A percentile compares a stretch with the other conserved stretches of the same genome.
These are phyloP conservation scores for Tuber indicum DNA, from an alignment of 495 filamentous ascomycete species.

Conservation along the genomic window DNA sequence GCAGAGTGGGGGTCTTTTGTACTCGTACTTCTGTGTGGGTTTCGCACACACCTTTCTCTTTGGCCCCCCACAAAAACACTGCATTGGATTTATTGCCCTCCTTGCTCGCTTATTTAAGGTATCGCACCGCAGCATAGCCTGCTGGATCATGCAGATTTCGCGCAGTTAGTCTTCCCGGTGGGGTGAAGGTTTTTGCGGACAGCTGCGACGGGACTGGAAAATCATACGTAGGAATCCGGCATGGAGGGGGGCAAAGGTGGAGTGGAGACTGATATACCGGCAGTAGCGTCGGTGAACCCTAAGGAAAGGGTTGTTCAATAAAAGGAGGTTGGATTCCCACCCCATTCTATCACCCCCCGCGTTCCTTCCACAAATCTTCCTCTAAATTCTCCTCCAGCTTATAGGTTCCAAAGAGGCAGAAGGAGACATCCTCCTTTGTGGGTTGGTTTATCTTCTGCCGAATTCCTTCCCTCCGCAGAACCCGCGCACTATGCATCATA, in stretches of 20 bases:
- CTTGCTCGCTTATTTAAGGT: slow-evolving; percentile 38
- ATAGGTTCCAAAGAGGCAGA: neutral
- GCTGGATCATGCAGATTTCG: slow-evolving; percentile 28
- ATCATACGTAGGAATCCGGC: slow-evolving; percentile 13
- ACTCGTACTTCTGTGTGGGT: neutral
- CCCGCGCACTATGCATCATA: neutral
- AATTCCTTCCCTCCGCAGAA: neutral
- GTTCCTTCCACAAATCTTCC: neutral
- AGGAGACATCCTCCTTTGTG: neutral
- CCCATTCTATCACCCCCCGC: slow-evolving; percentile 8
- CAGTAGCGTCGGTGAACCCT: slow-evolving; percentile 13
- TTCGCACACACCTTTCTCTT: neutral
- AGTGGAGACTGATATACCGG: slow-evolving; percentile 18
- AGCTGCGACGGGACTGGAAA: slow-evolving; percentile 11
- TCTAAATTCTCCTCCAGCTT: neutral
- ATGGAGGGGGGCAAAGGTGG: slow-evolving; percentile 4
- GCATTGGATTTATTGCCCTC: slow-evolving; percentile 19
- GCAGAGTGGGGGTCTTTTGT: neutral
- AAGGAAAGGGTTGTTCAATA: slow-evolving; percentile 29
- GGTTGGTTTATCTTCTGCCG: neutral
- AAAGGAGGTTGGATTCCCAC: slow-evolving; percentile 33
- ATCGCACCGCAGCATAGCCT: slow-evolving; percentile 35
- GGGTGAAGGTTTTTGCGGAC: slow-evolving; percentile 18
- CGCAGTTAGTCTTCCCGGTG: slow-evolving; percentile 19
- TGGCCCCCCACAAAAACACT: slow-evolving; percentile 1